Base-by-base conservation (phyloP, 2,329 filamentous ascomycete species). In the Pestalotiopsis sp. region DNA sequence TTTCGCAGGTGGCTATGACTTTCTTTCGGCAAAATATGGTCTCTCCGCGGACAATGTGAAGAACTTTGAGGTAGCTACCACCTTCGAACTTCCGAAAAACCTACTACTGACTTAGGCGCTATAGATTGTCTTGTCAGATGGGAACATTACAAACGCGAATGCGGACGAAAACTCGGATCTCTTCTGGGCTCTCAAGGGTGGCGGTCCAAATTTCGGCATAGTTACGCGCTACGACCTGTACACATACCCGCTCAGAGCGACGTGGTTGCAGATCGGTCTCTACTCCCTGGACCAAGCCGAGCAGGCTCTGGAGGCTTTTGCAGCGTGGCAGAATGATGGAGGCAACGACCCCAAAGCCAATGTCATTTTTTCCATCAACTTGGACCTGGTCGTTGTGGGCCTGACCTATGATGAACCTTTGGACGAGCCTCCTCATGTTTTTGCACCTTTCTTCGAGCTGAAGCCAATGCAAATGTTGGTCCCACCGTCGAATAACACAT, bases 371-470 rank as follows among this genome's bases (percentile, higher is more conserved):
- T 27, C 12, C 25, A 27, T 56, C 31, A 13, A 13, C 25, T 57
- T 57, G 69, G 74, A 71, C 49, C 66, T 69, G 45, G 73, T 73
- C 69, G 69, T 74, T 56, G 72, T 71, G 61, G 66, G 72, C n/a
- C 67, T 71, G 36, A 65, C 66, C 66, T 74, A 74, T 67, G 69
- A 67, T 5, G 72, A 75, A 23, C 64, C 71, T 14, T 66, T 72
- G 25, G 36, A 66, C 38, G 69, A 70, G 4, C 74, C 75, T 59
- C 63, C 79, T 17, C 77, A 73, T 13, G 76, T 78, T 3, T 78
- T 77, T 27, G 79, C 80, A 61, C 73, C 80, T 13, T 81, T 80
- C 76, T 80, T 80, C 68, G 79, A 80, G n/a, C 23, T 57, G n/a
- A 25, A 12, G 23, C 52, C 52, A 3, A 11, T 20, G n/a, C 52